Evolutionary conservation across 345 rosid species (phyloP).

Genomic region (Mallotus nudiflorus): DNA sequence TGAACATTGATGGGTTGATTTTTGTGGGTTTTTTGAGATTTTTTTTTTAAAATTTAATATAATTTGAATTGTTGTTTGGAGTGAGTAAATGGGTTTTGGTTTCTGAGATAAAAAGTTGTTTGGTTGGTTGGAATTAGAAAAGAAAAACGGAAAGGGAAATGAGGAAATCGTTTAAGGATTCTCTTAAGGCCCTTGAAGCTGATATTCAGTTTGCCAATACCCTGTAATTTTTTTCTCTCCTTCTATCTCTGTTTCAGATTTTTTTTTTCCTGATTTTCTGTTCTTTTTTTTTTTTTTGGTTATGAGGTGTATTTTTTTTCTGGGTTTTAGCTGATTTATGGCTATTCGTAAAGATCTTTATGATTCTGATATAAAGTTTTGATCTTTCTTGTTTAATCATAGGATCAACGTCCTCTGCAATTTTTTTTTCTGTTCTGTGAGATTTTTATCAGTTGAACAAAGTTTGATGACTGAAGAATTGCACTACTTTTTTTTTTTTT

Average conservation of each 20-base stretch:
- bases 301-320: neutral
- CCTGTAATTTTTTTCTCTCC: constrained; percentile 45
- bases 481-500: neutral
- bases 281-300: too few species aligned
- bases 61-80: neutral
- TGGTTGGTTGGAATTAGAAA: constrained; percentile 22
- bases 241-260: neutral
- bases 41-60: too few species aligned
- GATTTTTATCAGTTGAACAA: neutral
- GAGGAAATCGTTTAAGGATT: constrained; percentile 94
- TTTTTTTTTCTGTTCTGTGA: neutral
- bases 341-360: neutral
- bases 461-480: neutral
- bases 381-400: neutral
- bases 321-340: neutral
- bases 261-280: neutral
- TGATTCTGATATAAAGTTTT: neutral
- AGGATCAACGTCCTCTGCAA: neutral
- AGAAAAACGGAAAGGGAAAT: constrained; percentile 35
- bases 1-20: neutral
- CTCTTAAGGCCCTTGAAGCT: constrained; percentile 96
- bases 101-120: neutral
- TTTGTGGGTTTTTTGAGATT: constrained; percentile 17
- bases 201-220: constrained; percentile 98
- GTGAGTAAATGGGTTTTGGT: constrained; percentile 11